phyloP scores from a whole-genome alignment of 2,329 filamentous ascomycete genomes.

The Penicillium vulpinum region DNA sequence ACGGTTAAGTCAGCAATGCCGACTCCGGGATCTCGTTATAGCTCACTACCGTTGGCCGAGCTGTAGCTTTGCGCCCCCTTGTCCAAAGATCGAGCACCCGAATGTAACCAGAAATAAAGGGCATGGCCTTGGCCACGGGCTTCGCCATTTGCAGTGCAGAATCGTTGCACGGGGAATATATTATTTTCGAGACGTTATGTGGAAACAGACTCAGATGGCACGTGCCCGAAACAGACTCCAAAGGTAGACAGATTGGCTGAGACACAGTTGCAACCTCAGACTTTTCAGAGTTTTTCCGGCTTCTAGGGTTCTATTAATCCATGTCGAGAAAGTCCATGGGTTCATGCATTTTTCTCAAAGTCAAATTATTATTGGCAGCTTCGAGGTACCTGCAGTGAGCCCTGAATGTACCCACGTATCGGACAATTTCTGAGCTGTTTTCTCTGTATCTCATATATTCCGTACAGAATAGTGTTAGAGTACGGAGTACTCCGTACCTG shows the following conservation, averaged over 20 bases:
- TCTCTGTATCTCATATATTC: conserved; percentile 19
- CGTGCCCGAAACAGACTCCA: conserved; percentile 16
- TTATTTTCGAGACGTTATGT: conserved; percentile 6
- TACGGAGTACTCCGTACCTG: neutral
- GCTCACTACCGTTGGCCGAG: conserved; percentile 6
- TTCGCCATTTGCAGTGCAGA: conserved; percentile 11
- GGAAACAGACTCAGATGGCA: conserved; percentile 11
- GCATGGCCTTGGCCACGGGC: conserved; percentile 11
- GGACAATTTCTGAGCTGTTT: conserved; percentile 21
- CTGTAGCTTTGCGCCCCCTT: conserved; percentile 5
- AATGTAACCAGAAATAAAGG: conserved; percentile 18
- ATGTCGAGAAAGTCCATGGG: conserved; percentile 14
- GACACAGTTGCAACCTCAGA: conserved; percentile 19
- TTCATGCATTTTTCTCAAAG: conserved; percentile 17
- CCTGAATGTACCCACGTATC: conserved; percentile 3
- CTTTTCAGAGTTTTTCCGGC: neutral
- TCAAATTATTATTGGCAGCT: conserved; percentile 13
- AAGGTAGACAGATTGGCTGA: neutral
- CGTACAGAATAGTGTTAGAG: too few relatives aligned
- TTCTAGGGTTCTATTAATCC: conserved; percentile 13
- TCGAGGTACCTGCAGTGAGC: conserved; percentile 23
- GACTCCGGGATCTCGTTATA: conserved; percentile 8
- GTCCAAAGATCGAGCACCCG: conserved; percentile 13
- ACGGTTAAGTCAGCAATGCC: conserved; percentile 1
- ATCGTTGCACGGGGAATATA: neutral